phyloP scores from a whole-genome alignment of 129 eudicot species.

The Scalesia atractyloides region DNA sequence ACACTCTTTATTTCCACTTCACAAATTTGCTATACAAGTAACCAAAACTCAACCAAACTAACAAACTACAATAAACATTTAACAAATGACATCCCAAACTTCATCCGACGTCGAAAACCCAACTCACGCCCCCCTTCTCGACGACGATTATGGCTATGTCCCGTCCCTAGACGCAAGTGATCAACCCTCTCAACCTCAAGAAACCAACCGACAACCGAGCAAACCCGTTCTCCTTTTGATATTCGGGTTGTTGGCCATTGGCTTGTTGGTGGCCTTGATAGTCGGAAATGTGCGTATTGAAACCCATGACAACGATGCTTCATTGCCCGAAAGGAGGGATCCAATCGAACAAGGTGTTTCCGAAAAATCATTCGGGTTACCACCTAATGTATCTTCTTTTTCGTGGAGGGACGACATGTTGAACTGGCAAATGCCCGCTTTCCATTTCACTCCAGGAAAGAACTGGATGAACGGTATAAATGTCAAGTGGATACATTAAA shows the following conservation, averaged over 20 bases:
- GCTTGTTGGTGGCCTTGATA: conserved; percentile 35
- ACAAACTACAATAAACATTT: conserved; percentile 13
- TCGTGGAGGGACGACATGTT: conserved; percentile 28
- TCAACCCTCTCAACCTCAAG: conserved; percentile 26
- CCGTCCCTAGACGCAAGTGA: conserved; percentile 33
- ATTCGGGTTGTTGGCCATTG: conserved; percentile 39
- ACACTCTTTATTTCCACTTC: conserved; percentile 11
- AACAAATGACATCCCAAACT: conserved; percentile 34
- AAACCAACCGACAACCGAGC: conserved; percentile 35
- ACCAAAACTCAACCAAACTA: conserved; percentile 27
- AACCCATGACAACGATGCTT: conserved; percentile 14
- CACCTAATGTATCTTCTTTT: conserved; percentile 22
- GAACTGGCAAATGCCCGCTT: conserved; percentile 36
- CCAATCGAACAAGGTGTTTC: conserved; percentile 59
- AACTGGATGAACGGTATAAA: conserved; percentile 43
- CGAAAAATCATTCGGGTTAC: conserved; percentile 44
- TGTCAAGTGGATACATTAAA: not conserved
- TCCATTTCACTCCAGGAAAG: conserved; percentile 32
- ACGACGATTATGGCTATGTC: conserved; percentile 25
- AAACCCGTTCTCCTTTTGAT: conserved; percentile 31
- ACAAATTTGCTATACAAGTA: conserved; percentile 14
- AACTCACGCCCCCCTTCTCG: conserved; percentile 25
- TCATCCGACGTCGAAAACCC: conserved; percentile 38
- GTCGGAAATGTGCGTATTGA: conserved; percentile 34
- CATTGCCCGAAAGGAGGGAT: conserved; percentile 20